These are phyloP conservation scores for Alternaria sp. DNA, from an alignment of 2,329 filamentous ascomycete species.

Conservation along the genomic window DNA sequence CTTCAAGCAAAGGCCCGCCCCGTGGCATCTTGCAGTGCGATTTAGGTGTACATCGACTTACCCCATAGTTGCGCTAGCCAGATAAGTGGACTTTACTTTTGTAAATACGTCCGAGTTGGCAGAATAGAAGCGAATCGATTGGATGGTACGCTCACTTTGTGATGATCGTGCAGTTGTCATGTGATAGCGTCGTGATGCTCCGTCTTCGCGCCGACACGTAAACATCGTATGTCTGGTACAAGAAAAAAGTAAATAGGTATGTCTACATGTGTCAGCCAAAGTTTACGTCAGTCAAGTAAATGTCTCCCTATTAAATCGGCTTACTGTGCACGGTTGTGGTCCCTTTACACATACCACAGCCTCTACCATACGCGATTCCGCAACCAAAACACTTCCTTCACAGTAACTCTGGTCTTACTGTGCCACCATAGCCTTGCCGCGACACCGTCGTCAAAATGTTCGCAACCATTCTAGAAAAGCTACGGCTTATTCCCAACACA, in stretches of 20 bases:
- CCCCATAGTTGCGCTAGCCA: neutral
- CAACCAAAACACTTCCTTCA: slow-evolving; percentile 4
- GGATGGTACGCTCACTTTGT: neutral
- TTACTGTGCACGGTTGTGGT: neutral
- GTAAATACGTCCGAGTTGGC: neutral
- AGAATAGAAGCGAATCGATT: neutral
- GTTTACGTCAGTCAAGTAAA: neutral
- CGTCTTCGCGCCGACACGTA: neutral
- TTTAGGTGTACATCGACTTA: neutral
- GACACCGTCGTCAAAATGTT: neutral
- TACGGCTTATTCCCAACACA: neutral
- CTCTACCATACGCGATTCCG: neutral
- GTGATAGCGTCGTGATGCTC: neutral
- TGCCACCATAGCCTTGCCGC: neutral
- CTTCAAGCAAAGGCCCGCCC: neutral
- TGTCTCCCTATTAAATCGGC: neutral
- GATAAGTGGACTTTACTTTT: neutral
- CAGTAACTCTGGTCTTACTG: slow-evolving; percentile 3
- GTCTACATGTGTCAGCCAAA: neutral
- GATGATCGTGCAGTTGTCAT: neutral
- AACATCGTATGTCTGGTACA: neutral
- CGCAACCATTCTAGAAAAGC: neutral
- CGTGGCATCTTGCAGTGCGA: neutral
- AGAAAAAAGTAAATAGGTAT: neutral
- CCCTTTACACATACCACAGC: neutral